A percentile compares a stretch with the other conserved stretches of the same genome.
phyloP scores from a whole-genome alignment of 2,329 filamentous ascomycete species.

The Arthrobotrys entomopaga region DNA sequence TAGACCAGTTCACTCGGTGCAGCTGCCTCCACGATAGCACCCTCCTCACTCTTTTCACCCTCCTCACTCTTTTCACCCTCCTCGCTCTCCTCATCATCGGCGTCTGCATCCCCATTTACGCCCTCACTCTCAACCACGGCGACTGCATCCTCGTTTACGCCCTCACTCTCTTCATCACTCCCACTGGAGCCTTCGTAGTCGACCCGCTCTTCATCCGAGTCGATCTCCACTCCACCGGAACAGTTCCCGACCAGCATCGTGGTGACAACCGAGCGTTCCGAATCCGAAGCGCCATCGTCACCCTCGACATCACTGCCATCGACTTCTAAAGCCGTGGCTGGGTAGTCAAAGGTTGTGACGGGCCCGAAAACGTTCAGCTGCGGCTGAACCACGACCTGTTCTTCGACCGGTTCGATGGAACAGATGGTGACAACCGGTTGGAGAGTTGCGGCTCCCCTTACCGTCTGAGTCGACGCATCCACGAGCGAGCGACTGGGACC shows the following conservation, averaged over 20 bases:
- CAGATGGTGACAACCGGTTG: slow-evolving; percentile 9
- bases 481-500: not conserved
- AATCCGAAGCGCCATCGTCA: not conserved
- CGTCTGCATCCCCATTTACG: not conserved
- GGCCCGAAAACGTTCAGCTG: not conserved
- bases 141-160: not conserved
- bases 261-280: not conserved
- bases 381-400: not conserved
- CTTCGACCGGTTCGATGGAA: slow-evolving; percentile 10
- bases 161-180: not conserved
- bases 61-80: slow-evolving; percentile 25
- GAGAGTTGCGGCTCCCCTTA: slow-evolving; percentile 12
- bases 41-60: slow-evolving; percentile 63
- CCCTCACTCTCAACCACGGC: not conserved
- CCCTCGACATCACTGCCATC: slow-evolving; percentile 10
- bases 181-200: slow-evolving; percentile 1
- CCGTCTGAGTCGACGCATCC: slow-evolving; percentile 21
- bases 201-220: not conserved
- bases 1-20: not conserved
- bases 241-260: not conserved
- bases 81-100: not conserved
- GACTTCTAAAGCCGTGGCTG: slow-evolving; percentile 18
- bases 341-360: not conserved
- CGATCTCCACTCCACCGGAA: slow-evolving; percentile 6
- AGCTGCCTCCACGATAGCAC: slow-evolving; percentile 58